Evolutionary conservation across 2,329 filamentous ascomycete genomes (phyloP).

Genomic region (Biscogniauxia mediterranea): DNA sequence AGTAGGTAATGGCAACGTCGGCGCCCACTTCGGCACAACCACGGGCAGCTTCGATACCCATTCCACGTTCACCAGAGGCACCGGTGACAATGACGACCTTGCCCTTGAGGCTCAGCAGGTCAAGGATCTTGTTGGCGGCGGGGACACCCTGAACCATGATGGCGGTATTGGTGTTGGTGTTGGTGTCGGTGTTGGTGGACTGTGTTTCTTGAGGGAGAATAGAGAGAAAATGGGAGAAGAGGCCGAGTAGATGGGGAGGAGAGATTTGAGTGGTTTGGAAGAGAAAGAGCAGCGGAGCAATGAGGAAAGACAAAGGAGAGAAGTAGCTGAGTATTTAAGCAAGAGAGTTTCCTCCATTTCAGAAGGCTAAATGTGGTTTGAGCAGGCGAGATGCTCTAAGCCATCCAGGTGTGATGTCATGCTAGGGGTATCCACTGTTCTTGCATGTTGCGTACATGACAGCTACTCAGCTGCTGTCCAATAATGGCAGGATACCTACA

Average conservation of each 20-base stretch:
- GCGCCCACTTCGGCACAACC: conserved; percentile 70
- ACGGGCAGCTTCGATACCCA: conserved; percentile 68
- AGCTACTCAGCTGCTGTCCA: neutral
- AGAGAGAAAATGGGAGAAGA: too few relatives aligned
- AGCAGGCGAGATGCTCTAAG: neutral
- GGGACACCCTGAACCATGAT: conserved; percentile 59
- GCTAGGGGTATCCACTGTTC: neutral
- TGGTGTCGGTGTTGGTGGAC: conserved; percentile 4
- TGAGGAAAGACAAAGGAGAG: neutral
- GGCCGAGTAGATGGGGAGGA: too few relatives aligned
- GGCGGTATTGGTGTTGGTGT: conserved; percentile 14
- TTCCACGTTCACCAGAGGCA: conserved; percentile 66
- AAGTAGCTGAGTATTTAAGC: neutral
- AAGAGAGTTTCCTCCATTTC: neutral
- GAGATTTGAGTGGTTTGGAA: too few relatives aligned
- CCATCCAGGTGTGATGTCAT: too few relatives aligned
- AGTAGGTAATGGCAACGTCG: conserved; percentile 69
- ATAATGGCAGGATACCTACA: neutral
- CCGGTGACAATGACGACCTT: conserved; percentile 71
- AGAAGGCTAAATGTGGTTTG: neutral
- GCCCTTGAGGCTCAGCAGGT: conserved; percentile 70
- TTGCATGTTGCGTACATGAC: neutral
- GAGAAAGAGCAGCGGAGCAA: neutral
- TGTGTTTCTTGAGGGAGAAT: neutral
- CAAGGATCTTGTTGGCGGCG: conserved; percentile 55